Percentiles rank a stretch among this genome's conserved stretches.
Evolutionary conservation across 176 grass and related monocot genomes (phyloP).

Genomic region (Cenchrus americanus): DNA sequence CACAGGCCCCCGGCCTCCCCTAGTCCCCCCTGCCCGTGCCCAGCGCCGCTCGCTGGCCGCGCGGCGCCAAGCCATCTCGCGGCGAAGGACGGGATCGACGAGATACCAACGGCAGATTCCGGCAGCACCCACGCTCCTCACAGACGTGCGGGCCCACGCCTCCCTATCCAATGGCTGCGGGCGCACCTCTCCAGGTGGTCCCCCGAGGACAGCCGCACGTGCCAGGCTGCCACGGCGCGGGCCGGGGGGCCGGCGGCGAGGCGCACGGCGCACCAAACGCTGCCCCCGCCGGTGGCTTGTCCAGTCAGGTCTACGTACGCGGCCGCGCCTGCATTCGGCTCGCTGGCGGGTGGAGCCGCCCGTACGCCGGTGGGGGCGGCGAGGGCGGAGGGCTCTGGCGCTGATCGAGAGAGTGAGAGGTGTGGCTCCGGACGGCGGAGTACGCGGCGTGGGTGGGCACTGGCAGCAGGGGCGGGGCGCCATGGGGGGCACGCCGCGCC

Average conservation of each 20-base stretch:
- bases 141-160: slow-evolving; percentile 11
- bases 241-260: background rate
- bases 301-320: slow-evolving; percentile 32
- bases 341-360: background rate
- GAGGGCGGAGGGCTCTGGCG: too few relatives aligned
- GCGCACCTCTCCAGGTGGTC: background rate
- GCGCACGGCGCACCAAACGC: background rate
- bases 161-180: slow-evolving; percentile 34
- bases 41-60: background rate
- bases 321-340: background rate
- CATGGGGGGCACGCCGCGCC: background rate
- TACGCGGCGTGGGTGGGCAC: background rate
- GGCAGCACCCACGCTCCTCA: background rate
- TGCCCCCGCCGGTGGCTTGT: slow-evolving; percentile 26
- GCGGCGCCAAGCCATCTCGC: background rate
- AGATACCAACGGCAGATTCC: slow-evolving; percentile 38
- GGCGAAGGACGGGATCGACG: slow-evolving; percentile 31
- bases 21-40: too few relatives aligned
- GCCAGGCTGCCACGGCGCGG: slow-evolving; percentile 32
- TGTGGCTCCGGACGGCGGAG: background rate
- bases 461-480: background rate
- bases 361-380: background rate
- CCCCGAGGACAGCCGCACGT: slow-evolving; percentile 59
- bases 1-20: background rate
- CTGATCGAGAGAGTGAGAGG: background rate